Conservation (phyloP, 2,329 filamentous ascomycete genomes). For the Dothidotthia symphoricarpi region DNA sequence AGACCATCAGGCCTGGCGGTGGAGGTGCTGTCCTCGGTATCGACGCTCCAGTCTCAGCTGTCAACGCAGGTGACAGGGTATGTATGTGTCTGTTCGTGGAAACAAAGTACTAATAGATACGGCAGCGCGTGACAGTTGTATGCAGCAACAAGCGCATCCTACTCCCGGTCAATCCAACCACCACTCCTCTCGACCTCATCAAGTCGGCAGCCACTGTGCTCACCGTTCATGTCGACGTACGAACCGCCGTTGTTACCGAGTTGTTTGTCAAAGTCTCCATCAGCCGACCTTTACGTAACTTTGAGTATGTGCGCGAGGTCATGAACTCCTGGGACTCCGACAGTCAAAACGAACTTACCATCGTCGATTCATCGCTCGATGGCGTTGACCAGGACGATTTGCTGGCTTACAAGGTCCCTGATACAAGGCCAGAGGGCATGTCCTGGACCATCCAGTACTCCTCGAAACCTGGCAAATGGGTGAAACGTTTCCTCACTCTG, state of each 20-base stretch:
- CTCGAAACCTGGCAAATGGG: conserved; percentile 81
- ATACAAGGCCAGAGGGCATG: conserved; percentile 62
- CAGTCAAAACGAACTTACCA: conserved; percentile 68
- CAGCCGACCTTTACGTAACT: conserved; percentile 77
- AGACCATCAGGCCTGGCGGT: conserved; percentile 46
- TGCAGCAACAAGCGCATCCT: conserved; percentile 68
- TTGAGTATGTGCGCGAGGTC: conserved; percentile 82
- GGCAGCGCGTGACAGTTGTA: conserved; percentile 68
- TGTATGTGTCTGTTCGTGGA: conserved; percentile 30
- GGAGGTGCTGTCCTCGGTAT: conserved; percentile 55
- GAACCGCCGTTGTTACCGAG: conserved; percentile 72
- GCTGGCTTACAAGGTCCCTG: conserved; percentile 63
- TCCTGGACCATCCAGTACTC: conserved; percentile 76
- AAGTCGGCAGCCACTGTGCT: conserved; percentile 63
- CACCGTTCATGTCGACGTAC: conserved; percentile 62
- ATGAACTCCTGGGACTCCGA: conserved; percentile 93
- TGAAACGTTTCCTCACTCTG: conserved; percentile 76
- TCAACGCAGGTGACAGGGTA: conserved; percentile 75
- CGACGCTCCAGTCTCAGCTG: conserved; percentile 77
- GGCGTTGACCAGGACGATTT: conserved; percentile 60
- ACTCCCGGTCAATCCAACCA: conserved; percentile 71
- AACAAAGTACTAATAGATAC: conserved; percentile 14
- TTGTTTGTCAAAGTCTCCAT: conserved; percentile 72
- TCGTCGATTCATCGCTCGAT: conserved; percentile 60
- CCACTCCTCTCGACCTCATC: conserved; percentile 72